Percentiles rank a stretch among this genome's conserved stretches.
These are phyloP conservation scores for Marasmius oreades DNA, from an alignment of 1,284 basidiomycete species.

Conservation along the genomic window DNA sequence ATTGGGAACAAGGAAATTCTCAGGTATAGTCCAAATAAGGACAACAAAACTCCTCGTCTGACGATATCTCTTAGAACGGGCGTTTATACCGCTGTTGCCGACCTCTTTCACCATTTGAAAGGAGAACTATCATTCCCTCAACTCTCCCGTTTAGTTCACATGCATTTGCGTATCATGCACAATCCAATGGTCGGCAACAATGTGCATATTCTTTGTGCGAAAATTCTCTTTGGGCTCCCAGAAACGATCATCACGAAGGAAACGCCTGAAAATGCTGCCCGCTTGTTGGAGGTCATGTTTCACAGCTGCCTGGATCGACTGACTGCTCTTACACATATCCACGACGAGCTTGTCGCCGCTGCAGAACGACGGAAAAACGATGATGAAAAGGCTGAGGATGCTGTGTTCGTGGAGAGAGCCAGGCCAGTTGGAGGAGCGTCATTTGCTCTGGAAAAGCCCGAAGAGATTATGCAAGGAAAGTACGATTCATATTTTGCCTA, in stretches of 20 bases:
- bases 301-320: slow-evolving; percentile 88
- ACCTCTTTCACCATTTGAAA: slow-evolving; percentile 91
- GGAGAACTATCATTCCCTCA: slow-evolving; percentile 80
- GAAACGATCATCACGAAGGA: slow-evolving; percentile 83
- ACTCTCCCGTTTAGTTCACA: slow-evolving; percentile 77
- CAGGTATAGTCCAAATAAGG: slow-evolving; percentile 40
- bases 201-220: slow-evolving; percentile 90
- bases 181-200: slow-evolving; percentile 81
- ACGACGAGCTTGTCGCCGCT: slow-evolving; percentile 52
- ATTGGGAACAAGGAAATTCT: slow-evolving; percentile 82
- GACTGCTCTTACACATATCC: slow-evolving; percentile 72
- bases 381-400: slow-evolving; percentile 40
- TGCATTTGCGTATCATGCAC: slow-evolving; percentile 89
- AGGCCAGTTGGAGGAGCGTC: slow-evolving; percentile 74
- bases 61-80: slow-evolving; percentile 51
- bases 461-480: slow-evolving; percentile 70
- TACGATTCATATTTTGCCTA: slow-evolving; percentile 7
- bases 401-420: slow-evolving; percentile 69
- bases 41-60: slow-evolving; percentile 12
- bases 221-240: slow-evolving; percentile 88
- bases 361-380: slow-evolving; percentile 49
- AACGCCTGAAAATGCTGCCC: slow-evolving; percentile 61
- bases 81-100: slow-evolving; percentile 88
- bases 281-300: slow-evolving; percentile 73
- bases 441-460: slow-evolving; percentile 74